Evolutionary conservation across 495 filamentous ascomycete genomes (phyloP).

Genomic region (Jackrogersella multiformis): DNA sequence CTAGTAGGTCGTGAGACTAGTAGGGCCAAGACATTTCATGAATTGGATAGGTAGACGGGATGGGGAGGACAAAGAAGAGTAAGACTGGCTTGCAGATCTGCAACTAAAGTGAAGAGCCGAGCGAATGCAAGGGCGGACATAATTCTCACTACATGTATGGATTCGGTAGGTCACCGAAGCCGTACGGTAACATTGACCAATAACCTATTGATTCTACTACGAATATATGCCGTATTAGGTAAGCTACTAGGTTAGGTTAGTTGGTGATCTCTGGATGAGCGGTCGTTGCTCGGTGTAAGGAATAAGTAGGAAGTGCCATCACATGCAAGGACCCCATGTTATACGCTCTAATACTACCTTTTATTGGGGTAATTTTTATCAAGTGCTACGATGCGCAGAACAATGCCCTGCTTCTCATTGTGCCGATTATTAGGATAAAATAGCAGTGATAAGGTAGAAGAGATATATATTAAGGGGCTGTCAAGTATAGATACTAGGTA

Average conservation of each 20-base stretch:
- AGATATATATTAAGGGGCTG: not conserved
- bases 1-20: not conserved
- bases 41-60: not conserved
- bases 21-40: not conserved
- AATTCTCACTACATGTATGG: not conserved
- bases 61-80: not conserved
- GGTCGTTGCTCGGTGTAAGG: conserved; percentile 7
- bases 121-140: not conserved
- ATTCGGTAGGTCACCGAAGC: conserved; percentile 1
- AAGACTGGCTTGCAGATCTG: not conserved
- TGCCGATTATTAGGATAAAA: not conserved
- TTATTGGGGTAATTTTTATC: not conserved
- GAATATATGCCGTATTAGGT: not conserved
- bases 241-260: too few species aligned
- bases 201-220: not conserved
- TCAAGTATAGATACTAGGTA: not conserved
- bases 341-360: not conserved
- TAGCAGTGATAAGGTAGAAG: not conserved
- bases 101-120: not conserved
- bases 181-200: too few species aligned
- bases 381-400: not conserved
- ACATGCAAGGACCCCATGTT: not conserved
- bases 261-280: not conserved
- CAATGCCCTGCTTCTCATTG: not conserved
- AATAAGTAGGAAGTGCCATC: not conserved